phyloP scores from a whole-genome alignment of 2,329 filamentous ascomycete genomes.

The Colletotrichum simmondsii region DNA sequence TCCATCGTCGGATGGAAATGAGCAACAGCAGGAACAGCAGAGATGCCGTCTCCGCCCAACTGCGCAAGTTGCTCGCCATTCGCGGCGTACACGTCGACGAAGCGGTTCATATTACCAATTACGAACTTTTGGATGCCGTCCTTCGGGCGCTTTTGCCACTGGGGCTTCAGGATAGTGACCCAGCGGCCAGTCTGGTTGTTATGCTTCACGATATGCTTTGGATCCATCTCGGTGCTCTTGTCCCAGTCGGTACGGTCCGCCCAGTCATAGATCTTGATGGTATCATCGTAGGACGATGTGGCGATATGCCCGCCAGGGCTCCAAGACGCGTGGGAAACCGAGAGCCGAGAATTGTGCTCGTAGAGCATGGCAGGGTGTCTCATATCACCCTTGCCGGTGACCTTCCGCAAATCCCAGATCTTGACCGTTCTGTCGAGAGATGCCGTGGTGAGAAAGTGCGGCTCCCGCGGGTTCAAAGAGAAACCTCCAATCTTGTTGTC shows the following conservation, averaged over 20 bases:
- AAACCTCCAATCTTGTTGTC: constrained; percentile 98
- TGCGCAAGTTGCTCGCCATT: constrained; percentile 90
- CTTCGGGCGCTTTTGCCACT: constrained; percentile 86
- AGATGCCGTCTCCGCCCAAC: constrained; percentile 88
- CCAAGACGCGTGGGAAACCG: constrained; percentile 93
- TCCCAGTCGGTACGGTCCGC: constrained; percentile 69
- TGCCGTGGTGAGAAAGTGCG: constrained; percentile 88
- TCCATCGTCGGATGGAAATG: constrained; percentile 88
- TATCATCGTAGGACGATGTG: constrained; percentile 95
- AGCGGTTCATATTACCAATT: constrained; percentile 98
- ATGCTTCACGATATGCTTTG: constrained; percentile 76
- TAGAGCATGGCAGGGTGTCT: constrained; percentile 77
- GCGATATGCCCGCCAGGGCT: constrained; percentile 86
- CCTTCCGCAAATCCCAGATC: constrained; percentile 91
- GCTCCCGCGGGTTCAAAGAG: constrained; percentile 80
- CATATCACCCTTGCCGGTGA: constrained; percentile 70
- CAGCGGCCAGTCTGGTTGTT: constrained; percentile 97
- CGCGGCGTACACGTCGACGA: constrained; percentile 88
- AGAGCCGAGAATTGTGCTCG: constrained; percentile 84
- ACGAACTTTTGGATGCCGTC: constrained; percentile 88
- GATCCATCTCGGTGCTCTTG: constrained; percentile 69
- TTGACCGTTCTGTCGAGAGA: constrained; percentile 90
- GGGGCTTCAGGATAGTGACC: constrained; percentile 85
- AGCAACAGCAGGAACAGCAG: constrained; percentile 91
- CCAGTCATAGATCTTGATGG: constrained; percentile 91